Base-by-base conservation (phyloP, 148 eudicot genomes). In the Salicornia ramosissima region DNA sequence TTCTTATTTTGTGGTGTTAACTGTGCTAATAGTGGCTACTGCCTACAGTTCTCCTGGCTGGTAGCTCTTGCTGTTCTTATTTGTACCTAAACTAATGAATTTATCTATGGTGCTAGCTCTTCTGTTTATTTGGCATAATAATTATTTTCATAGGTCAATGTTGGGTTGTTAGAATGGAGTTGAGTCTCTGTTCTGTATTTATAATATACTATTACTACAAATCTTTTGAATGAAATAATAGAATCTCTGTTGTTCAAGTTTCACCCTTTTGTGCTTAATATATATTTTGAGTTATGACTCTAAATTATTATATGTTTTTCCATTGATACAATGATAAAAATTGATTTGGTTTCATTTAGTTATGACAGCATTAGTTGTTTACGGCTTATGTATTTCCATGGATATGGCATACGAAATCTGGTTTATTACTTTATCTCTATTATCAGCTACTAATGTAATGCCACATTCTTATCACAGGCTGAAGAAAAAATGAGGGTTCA, bases 401-500 rank as follows among this genome's bases (percentile, higher is more conserved):
- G 6, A 1, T 43, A 47, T 31, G 54, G 1, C 3, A 14, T 24
- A 16, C 36, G 61, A 34, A 51, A 12, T 24, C 33, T 36, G 61
- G 21, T 52, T 53, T 19, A 53, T 47, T 28, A 47, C 12, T 52
- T 53, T 19, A 53, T 47, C 39, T 59, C 12, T 61, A 2, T 68
- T 1, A 6, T 2, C 21, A 8, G 4, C 26, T 39, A 19, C 30
- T 40, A 22, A 50, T 24, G 26, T 54, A 13, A 39, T 50, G 10
- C 6, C 12, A 53, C 54, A 25, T 67, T 52, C 18, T 21, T 61
- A 28, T 56, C 61, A 45, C 84, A 94, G 99, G 83, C 80, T 69
- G 99, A 94, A 82, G 99, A 94, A 74, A 91, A 89, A 75, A 84
- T 91, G 96, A 86, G 99, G 78, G 84, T 94, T 50, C 69, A 71